Evolutionary conservation across 2,329 filamentous ascomycete genomes (phyloP), one percentile per base, ranked within the genome.

Genomic region (Pseudopithomyces chartarum): DNA sequence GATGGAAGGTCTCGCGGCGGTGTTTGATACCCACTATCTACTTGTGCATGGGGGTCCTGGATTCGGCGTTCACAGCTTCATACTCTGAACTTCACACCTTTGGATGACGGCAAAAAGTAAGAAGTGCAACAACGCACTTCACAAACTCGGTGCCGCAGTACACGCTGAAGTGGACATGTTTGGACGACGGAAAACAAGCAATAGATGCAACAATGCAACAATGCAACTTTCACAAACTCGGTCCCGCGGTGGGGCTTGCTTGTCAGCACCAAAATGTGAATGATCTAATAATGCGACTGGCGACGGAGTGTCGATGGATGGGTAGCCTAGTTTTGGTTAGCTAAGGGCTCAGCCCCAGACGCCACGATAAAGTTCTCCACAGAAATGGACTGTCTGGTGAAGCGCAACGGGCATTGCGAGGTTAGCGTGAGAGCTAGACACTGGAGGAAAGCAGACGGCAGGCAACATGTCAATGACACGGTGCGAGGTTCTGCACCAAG

Each of bases 261-360:
- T 34, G 48, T 56, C 54, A 52, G 39, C 54, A 13, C 20, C 34
- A 22, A 15, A 49, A 29, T n/a, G 6, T 36, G n/a, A 11, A 39
- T 6, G 13, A 34, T 23, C 36, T n/a, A 22, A 44, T 49, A 47
- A 15, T 53, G 46, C 47, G 33, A 29, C 8, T 20, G 54, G 40
- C 23, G 32, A 42, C 20, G 48, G 34, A 29, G 22, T 29, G 49
- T 36, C 34, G 26, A 17, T 52, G 43, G n/a, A n/a, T 52, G 49
- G 38, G 6, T 56, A 47, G 54, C 11, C 34, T 36, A 13, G 12
- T 10, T 45, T 42, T 20, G 32, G 5, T 50, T 22, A 42, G 20
- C 26, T 57, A n/a, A n/a, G n/a, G n/a, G 34, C 50, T 46, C 50
- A 54, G 55, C 50, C 55, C 26, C 55, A 44, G 52, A 49, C 38